Conservation (phyloP, 1,284 basidiomycete genomes). For the Abortiporus biennis region DNA sequence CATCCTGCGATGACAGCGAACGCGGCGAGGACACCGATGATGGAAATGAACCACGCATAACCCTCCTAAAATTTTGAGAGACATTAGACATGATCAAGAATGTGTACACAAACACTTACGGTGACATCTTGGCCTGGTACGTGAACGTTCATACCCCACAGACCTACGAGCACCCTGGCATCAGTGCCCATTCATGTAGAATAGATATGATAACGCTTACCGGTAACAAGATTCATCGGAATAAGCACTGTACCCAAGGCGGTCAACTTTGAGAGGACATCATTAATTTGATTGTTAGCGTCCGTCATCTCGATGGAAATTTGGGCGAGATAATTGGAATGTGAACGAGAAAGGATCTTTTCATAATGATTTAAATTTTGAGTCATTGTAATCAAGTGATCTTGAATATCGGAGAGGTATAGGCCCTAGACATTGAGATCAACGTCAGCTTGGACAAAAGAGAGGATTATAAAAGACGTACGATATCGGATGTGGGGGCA, state of each 20-base stretch:
- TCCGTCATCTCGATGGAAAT: slow-evolving; percentile 99
- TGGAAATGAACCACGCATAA: slow-evolving; percentile 81
- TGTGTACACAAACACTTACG: slow-evolving; percentile 33
- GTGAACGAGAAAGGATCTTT: slow-evolving; percentile 96
- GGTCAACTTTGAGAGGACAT: slow-evolving; percentile 97
- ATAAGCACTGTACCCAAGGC: slow-evolving; percentile 97
- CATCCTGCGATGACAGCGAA: slow-evolving; percentile 82
- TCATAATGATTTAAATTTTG: slow-evolving; percentile 99
- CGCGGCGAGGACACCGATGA: slow-evolving; percentile 69
- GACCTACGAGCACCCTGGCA: slow-evolving; percentile 33
- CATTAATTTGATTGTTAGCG: slow-evolving; percentile 99
- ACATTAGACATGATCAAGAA: slow-evolving; percentile 14
- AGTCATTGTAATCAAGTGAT: slow-evolving; percentile 99
- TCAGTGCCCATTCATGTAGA: background rate
- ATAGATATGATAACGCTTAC: slow-evolving; percentile 35
- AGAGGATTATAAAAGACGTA: slow-evolving; percentile 33
- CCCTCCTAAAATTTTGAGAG: no score
- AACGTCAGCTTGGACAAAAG: background rate
- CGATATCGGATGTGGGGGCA: slow-evolving; percentile 97
- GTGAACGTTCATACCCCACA: slow-evolving; percentile 91
- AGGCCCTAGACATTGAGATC: slow-evolving; percentile 55
- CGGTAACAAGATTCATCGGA: slow-evolving; percentile 94
- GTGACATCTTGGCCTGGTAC: slow-evolving; percentile 77
- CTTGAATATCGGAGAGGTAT: slow-evolving; percentile 93
- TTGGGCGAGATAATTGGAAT: slow-evolving; percentile 98